Percentiles rank a stretch among this genome's conserved stretches.
Conservation (phyloP, 225 moss, liverwort and hornwort species). For the Climacium dendroides region DNA sequence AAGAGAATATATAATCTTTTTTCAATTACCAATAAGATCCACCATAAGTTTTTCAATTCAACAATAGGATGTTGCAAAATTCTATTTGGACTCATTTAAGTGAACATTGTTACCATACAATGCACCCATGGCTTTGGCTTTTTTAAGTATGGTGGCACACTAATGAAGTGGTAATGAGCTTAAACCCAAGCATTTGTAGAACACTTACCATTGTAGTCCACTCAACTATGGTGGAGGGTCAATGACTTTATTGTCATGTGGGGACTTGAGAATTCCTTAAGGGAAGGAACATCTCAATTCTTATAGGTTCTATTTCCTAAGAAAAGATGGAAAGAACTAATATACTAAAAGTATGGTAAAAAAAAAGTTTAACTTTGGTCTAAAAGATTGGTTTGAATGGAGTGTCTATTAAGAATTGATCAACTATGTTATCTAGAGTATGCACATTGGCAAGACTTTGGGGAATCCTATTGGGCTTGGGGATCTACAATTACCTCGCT, state of each 20-base stretch:
- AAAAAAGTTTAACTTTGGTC: no score
- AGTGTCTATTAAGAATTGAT: no score
- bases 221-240: accelerated
- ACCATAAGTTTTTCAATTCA: not conserved
- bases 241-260: not conserved
- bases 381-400: no score
- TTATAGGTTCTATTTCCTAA: not conserved
- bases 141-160: not conserved
- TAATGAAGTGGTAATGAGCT: not conserved
- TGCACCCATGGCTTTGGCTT: accelerated
- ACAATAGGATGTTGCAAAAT: not conserved
- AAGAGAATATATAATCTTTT: accelerated
- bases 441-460: accelerated
- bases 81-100: accelerated
- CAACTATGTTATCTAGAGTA: no score
- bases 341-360: no score
- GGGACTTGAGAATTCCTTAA: accelerated
- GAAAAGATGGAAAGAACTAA: accelerated
- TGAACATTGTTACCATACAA: accelerated
- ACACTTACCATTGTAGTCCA: not conserved
- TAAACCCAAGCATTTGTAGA: accelerated
- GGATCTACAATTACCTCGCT: accelerated
- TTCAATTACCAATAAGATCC: not conserved
- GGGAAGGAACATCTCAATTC: accelerated
- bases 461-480: accelerated